phyloP scores from a whole-genome alignment of 495 filamentous ascomycete genomes.

The Choiromyces venosus region DNA sequence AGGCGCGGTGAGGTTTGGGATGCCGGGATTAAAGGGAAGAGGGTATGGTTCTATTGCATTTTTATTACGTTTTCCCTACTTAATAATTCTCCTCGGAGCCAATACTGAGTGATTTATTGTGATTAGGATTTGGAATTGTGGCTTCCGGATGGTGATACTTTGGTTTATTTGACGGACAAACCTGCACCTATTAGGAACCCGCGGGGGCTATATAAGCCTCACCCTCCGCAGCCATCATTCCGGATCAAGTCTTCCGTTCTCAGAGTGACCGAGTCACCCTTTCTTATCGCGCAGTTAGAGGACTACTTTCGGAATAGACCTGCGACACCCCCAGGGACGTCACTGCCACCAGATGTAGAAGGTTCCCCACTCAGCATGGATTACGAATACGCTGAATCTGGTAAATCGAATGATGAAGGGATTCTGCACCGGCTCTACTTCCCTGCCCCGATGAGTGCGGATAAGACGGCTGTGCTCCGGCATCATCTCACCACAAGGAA shows the following conservation, averaged over 20 bases:
- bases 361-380: conserved; percentile 19
- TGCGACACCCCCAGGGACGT: conserved; percentile 26
- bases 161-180: conserved; percentile 52
- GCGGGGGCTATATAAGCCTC: conserved; percentile 39
- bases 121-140: conserved; percentile 57
- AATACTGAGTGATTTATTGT: conserved; percentile 16
- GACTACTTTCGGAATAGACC: conserved; percentile 49
- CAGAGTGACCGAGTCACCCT: conserved; percentile 52
- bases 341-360: background rate
- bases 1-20: conserved; percentile 37
- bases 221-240: conserved; percentile 53
- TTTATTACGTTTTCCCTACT: background rate
- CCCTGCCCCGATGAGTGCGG: conserved; percentile 48
- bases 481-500: conserved; percentile 60
- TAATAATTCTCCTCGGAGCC: background rate
- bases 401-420: conserved; percentile 44
- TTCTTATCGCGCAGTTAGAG: conserved; percentile 50
- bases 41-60: conserved; percentile 15
- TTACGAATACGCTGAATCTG: conserved; percentile 42
- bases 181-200: conserved; percentile 34
- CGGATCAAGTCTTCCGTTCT: conserved; percentile 54
- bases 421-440: conserved; percentile 59
- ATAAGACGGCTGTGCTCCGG: conserved; percentile 48
- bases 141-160: conserved; percentile 58
- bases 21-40: conserved; percentile 26